Evolutionary conservation across 192 early-diverging fungal species (phyloP), one percentile per base, ranked within the genome.

Genomic region (Linnemannia elongata): DNA sequence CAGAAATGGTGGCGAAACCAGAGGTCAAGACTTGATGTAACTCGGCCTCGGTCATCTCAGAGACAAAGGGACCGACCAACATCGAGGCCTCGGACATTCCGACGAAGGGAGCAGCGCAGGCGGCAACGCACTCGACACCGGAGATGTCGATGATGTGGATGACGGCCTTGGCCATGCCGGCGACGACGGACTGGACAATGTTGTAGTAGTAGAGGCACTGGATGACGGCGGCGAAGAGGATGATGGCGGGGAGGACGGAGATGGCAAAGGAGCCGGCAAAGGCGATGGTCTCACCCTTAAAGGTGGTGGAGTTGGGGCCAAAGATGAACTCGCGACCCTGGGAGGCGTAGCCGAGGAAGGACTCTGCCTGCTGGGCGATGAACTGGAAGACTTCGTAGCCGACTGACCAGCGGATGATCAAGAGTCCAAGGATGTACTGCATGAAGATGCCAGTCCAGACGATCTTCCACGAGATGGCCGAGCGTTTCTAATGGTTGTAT

Each of bases 1-100:
- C 96, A 44, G 96, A 93, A 76, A 98, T 94, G 75, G 97, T 98
- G 41, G 97, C 94, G 88, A 98, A 98, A 80, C 97, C 97, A 72
- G 96, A 96, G 24, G 93, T 94, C 96, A 98, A 95, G 89, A 95
- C 92, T 44, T 96, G 93, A 89, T 97, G 96, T 75, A 98, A 83
- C 89, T 98, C 97, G 6, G 96, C 94, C 6, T 85, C 89, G 17
- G 97, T 98, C 96, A 97, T 94, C 88, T 94, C 94, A 66, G 94
- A 91, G 33, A 98, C 79, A 77, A 96, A 97, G 57, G 96, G 95
- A 74, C 92, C 92, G 70, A 97, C 93, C 74, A 98, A 88, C 71
- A 98, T 88, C 15, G 93, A 95, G 72, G 94, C 94, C 85, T 98
- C 97, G 75, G 92, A 90, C 90, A 95, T 93, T 15, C 97, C 97